A percentile compares a stretch with the other conserved stretches of the same genome.
phyloP scores from a whole-genome alignment of 2,329 filamentous ascomycete species.

The Colletotrichum theobromicola region DNA sequence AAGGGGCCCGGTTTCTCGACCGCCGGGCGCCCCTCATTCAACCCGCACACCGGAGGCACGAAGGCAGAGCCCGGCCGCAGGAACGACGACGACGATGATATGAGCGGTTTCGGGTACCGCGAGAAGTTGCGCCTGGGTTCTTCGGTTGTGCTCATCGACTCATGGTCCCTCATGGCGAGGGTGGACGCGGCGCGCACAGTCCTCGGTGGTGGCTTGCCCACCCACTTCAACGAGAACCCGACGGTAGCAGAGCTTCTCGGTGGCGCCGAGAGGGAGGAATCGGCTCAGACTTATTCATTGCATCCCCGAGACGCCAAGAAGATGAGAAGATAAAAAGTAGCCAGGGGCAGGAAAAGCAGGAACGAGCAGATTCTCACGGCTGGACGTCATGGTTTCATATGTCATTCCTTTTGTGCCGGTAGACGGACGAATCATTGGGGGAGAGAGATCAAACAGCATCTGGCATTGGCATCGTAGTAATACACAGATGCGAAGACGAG shows the following conservation, averaged over 20 bases:
- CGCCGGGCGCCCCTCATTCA: constrained; percentile 43
- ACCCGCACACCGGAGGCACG: constrained; percentile 46
- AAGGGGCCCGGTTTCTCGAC: constrained; percentile 61
- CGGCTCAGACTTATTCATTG: constrained; percentile 12
- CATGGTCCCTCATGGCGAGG: constrained; percentile 55
- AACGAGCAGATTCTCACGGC: neutral
- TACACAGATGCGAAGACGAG: neutral
- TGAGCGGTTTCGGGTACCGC: constrained; percentile 52
- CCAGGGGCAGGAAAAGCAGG: neutral
- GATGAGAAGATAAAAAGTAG: neutral
- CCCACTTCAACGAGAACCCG: constrained; percentile 45
- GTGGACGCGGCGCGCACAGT: constrained; percentile 53
- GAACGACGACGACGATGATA: constrained; percentile 45
- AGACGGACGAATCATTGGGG: neutral
- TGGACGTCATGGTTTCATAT: neutral
- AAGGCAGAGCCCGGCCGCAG: constrained; percentile 37
- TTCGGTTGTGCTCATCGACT: constrained; percentile 50
- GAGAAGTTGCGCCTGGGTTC: constrained; percentile 55
- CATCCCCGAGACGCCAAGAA: constrained; percentile 16
- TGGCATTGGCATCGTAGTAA: neutral
- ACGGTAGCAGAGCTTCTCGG: constrained; percentile 40
- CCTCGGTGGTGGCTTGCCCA: constrained; percentile 49
- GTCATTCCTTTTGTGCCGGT: neutral
- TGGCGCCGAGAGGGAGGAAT: constrained; percentile 32
- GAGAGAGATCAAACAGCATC: neutral